Conservation (phyloP, 2,329 filamentous ascomycete genomes). For the Laburnicola sp. region DNA sequence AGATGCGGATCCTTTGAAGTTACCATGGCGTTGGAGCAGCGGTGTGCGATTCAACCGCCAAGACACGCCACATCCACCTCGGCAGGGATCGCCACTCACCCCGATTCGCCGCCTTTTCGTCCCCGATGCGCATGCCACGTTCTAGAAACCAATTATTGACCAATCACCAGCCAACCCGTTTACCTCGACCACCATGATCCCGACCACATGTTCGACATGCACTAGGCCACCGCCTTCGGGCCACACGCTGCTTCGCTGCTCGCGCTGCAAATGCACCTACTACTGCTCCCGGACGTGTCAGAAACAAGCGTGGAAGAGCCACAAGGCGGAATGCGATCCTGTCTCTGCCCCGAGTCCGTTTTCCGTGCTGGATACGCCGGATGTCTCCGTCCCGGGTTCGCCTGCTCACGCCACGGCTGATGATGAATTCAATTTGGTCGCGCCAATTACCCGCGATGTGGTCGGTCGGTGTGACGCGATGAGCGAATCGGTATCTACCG, state of each 20-base stretch:
- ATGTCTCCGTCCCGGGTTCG: conserved; percentile 28
- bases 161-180: conserved; percentile 6
- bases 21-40: conserved; percentile 6
- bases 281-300: conserved; percentile 60
- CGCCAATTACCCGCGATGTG: background rate
- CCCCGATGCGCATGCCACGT: background rate
- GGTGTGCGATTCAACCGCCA: conserved; percentile 6
- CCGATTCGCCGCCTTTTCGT: conserved; percentile 3
- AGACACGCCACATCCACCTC: conserved; percentile 1
- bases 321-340: conserved; percentile 52
- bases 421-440: background rate
- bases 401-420: conserved; percentile 5
- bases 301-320: conserved; percentile 55
- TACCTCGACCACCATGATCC: conserved; percentile 1
- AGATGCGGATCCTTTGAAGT: background rate
- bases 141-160: conserved; percentile 7
- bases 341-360: conserved; percentile 27
- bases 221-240: conserved; percentile 29
- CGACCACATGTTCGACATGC: conserved; percentile 22
- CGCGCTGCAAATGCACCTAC: conserved; percentile 51
- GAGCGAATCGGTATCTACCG: too few species aligned
- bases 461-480: background rate
- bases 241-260: conserved; percentile 42
- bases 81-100: conserved; percentile 2
- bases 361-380: conserved; percentile 31